Evolutionary conservation across 257 asterid genomes (phyloP), one percentile per base, ranked within the genome.

Genomic region (Solanum dulcamara): DNA sequence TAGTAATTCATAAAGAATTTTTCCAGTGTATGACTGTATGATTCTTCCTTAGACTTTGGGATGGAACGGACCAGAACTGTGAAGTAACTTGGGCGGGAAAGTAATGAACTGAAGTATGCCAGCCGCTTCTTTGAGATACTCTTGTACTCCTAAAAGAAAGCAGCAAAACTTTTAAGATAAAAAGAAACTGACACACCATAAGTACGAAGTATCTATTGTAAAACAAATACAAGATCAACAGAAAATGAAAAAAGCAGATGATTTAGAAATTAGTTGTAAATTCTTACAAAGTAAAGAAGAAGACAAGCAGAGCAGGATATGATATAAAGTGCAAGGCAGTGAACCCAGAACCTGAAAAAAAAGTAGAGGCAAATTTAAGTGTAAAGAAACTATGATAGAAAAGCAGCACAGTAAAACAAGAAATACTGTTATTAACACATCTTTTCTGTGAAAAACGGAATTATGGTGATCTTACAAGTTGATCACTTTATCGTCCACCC

Each of bases 1-100:
- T 90, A 85, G 83, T 90, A 90, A 35, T 85, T 85, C 62, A 46
- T 86, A 59, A 90, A 90, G 87, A 88, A 88, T 81, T 83, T 88
- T 42, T 70, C 84, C 35, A 90, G 86, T 38, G 59, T 40, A 6
- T 28, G 71, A 42, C 91, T 88, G 68, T 84, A 87, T 57, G 88
- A 62, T 46, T 81, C 83, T 51, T 70, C 57, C 57, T 70, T 50
- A 66, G 89, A 85, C 70, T 72, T 70, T 14, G 92, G 92, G 84
- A 90, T 86, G 20, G 89, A 81, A 44, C 89, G 92, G 40, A 90
- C 92, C 84, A 90, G 85, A 88, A 90, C 85, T 82, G 91, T 85
- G 87, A 88, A 90, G 79, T 62, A 85, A 84, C 85, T 85, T 82
- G 85, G 90, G 85, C 66, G 85, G 57, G 51, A 83, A 87, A 10